These are phyloP conservation scores for Schizosaccharomyces octosporus DNA, from an alignment of 805 yeast species.

Conservation along the genomic window DNA sequence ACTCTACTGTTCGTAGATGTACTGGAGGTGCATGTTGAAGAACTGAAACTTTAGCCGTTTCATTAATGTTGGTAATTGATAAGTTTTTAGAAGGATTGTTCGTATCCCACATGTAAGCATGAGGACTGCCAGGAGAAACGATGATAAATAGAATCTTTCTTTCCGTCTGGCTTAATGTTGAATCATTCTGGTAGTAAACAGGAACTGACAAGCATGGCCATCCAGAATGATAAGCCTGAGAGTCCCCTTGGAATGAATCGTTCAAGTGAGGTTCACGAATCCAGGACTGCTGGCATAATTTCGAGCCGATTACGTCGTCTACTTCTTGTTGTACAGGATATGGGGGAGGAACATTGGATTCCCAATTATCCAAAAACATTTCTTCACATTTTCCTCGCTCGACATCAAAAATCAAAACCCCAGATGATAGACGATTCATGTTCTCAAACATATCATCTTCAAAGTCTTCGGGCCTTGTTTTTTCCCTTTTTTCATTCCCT, in stretches of 20 bases:
- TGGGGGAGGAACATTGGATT: neutral
- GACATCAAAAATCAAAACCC: neutral
- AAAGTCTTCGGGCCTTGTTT: neutral
- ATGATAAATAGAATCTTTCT: neutral
- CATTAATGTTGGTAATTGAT: neutral
- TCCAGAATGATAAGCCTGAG: neutral
- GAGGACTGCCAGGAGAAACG: neutral
- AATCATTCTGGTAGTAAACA: neutral
- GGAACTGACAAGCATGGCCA: neutral
- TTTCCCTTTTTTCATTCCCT: neutral
- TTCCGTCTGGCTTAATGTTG: neutral
- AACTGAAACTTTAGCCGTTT: neutral
- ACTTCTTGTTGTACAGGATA: neutral
- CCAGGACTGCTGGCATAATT: neutral
- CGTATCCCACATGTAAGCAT: neutral
- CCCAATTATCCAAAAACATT: neutral
- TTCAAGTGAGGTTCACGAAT: too few species aligned
- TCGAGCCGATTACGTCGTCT: neutral
- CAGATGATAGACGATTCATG: neutral
- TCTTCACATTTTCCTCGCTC: neutral
- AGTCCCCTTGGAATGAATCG: too few species aligned
- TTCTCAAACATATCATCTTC: too few species aligned
- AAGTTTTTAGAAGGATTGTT: neutral
- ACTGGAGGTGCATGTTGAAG: neutral
- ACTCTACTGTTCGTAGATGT: neutral